Percentiles rank a stretch among this genome's conserved stretches.
phyloP scores from a whole-genome alignment of 2,329 filamentous ascomycete species.

The Penicillium crustosum region DNA sequence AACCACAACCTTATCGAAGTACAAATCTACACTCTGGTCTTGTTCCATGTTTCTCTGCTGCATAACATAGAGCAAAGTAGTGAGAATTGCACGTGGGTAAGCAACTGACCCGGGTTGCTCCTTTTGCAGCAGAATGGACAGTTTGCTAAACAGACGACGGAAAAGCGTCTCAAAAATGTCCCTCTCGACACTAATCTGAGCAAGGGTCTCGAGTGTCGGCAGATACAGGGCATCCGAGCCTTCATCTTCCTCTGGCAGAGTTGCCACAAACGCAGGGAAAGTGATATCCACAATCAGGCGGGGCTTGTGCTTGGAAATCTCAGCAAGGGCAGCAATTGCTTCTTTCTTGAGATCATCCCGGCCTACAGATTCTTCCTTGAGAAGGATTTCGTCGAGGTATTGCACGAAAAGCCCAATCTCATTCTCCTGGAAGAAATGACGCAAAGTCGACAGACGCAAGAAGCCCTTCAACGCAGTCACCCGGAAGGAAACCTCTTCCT shows the following conservation, averaged over 20 bases:
- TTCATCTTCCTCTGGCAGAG: constrained; percentile 59
- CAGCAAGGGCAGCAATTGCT: constrained; percentile 58
- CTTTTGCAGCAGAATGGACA: constrained; percentile 57
- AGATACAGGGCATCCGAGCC: constrained; percentile 50
- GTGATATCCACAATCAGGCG: constrained; percentile 63
- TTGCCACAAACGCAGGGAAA: constrained; percentile 65
- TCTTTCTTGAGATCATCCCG: constrained; percentile 59
- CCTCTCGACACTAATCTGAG: constrained; percentile 62
- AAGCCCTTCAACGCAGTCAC: constrained; percentile 50
- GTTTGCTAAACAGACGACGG: constrained; percentile 62
- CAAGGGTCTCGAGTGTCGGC: constrained; percentile 62
- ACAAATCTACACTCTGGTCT: constrained; percentile 46
- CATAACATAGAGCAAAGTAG: constrained; percentile 63
- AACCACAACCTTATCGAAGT: constrained; percentile 54
- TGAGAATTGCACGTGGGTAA: constrained; percentile 61
- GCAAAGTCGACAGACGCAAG: constrained; percentile 47
- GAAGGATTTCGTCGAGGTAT: constrained; percentile 60
- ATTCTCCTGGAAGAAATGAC: constrained; percentile 51
- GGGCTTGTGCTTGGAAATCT: constrained; percentile 63
- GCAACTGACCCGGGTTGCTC: constrained; percentile 46
- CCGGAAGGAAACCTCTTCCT: constrained; percentile 54
- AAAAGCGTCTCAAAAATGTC: constrained; percentile 65
- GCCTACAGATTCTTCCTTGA: constrained; percentile 58
- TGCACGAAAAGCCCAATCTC: constrained; percentile 56
- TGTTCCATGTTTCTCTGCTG: constrained; percentile 49